Base-by-base conservation (phyloP, 179 eudicot genomes). In the Beta macrorhiza region DNA sequence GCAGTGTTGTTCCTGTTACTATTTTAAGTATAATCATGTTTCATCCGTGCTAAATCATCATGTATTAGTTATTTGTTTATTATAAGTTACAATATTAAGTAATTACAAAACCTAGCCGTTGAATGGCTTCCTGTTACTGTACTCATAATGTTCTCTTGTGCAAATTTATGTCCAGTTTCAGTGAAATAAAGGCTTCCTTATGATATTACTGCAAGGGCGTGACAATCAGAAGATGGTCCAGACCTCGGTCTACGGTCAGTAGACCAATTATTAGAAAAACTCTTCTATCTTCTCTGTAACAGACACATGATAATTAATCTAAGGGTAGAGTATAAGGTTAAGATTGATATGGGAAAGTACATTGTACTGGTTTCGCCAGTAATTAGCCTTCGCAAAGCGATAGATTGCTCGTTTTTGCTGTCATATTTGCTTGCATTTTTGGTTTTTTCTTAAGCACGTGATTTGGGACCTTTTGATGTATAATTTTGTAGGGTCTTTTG, bases 391-490 rank as follows among this genome's bases (percentile, higher is more conserved):
- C 82, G 80, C 84, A 82, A 79, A 82, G 78, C 22, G 65, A 44
- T 79, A 61, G 80, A 81, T 85, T 80, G 75, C 78, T 82, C 53
- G 82, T 55, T 82, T 79, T 45, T 84, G 83, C 81, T 82, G 85
- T 74, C 86, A 80, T 52, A 62, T 80, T 62, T 69, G 53, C 67
- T 78, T 78, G 67, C 64, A 70, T 52, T 37, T 79, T 79, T 59
- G 55, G 71, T 58, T 75, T 25, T 57, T 78, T 58, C 25, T 56
- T 17, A 5, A 79, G 89, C 92, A 91, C 92, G 88, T 91, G 94
- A 86, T 76, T 83, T 74, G 87, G 85, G 86, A 79, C 83, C 81
- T 80, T 65, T 69, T 53, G 59, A 64, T 22, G 49, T 64, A 75
- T 82, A 51, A 17, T 57, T 75, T 78, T 71, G 82, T 83, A 78